Conservation (phyloP, 805 yeast genomes). For the Yarrowia divulgata region DNA sequence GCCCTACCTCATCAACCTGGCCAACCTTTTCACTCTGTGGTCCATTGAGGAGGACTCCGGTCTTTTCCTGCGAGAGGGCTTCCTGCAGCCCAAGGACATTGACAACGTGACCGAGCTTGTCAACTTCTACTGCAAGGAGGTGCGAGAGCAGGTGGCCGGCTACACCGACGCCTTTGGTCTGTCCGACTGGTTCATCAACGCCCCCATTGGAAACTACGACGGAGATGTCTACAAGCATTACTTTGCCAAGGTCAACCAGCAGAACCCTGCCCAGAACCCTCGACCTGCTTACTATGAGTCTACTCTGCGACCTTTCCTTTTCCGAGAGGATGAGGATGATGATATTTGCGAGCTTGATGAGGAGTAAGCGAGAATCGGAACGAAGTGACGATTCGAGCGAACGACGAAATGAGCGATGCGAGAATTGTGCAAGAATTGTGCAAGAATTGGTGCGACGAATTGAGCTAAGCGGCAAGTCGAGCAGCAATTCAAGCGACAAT, state of each 20-base stretch:
- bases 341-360: constrained; percentile 35
- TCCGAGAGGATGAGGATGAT: constrained; percentile 45
- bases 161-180: constrained; percentile 85
- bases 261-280: constrained; percentile 52
- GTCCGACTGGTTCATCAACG: constrained; percentile 79
- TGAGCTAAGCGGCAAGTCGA: no score
- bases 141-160: constrained; percentile 75
- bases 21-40: constrained; percentile 68
- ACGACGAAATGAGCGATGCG: neutral
- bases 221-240: constrained; percentile 87
- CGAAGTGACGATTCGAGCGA: neutral
- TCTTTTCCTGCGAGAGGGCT: constrained; percentile 69
- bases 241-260: constrained; percentile 65
- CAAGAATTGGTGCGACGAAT: no score
- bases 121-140: constrained; percentile 56
- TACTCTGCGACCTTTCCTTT: constrained; percentile 50
- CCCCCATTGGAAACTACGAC: constrained; percentile 80
- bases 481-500: no score
- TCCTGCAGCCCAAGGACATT: constrained; percentile 60
- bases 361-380: neutral
- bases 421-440: neutral
- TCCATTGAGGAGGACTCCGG: constrained; percentile 76
- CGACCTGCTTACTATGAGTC: constrained; percentile 65
- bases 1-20: constrained; percentile 60
- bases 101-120: constrained; percentile 55